phyloP scores from a whole-genome alignment of 371 early-diverging fungal genomes.

The Fennellomyces sp. region DNA sequence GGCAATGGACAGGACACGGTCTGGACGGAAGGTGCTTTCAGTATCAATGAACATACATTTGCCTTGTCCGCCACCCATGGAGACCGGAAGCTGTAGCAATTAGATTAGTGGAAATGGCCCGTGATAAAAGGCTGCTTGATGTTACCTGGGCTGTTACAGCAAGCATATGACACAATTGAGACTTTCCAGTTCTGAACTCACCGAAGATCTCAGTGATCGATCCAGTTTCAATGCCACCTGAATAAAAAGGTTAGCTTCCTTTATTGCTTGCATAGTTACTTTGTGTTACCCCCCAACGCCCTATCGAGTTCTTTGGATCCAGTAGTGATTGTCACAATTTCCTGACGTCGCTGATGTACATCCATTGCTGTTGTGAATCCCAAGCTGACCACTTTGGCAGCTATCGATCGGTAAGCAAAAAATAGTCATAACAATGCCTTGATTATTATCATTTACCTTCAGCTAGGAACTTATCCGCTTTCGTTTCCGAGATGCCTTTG shows the following conservation, averaged over 20 bases:
- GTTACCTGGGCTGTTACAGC: constrained; percentile 97
- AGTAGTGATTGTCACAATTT: constrained; percentile 91
- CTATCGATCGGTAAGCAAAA: constrained; percentile 47
- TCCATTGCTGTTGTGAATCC: constrained; percentile 98
- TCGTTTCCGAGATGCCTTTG: constrained; percentile 98
- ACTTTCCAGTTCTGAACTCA: constrained; percentile 99
- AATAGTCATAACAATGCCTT: background rate
- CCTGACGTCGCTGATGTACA: constrained; percentile 86
- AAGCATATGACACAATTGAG: constrained; percentile 98
- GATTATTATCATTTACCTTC: constrained; percentile 69
- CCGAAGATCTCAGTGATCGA: constrained; percentile 99
- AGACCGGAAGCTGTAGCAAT: constrained; percentile 69
- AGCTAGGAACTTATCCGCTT: constrained; percentile 96
- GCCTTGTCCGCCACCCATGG: constrained; percentile 95
- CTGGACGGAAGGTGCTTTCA: constrained; percentile 99
- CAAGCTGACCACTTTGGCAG: constrained; percentile 93
- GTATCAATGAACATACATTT: constrained; percentile 99
- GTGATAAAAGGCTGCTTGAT: background rate
- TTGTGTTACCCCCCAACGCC: constrained; percentile 80
- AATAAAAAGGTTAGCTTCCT: background rate
- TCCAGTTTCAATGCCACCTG: constrained; percentile 98
- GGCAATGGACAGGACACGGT: constrained; percentile 90
- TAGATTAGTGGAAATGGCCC: background rate
- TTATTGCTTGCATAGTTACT: background rate
- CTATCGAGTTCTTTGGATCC: constrained; percentile 97